A percentile compares a stretch with the other conserved stretches of the same genome.
Conservation (phyloP, 2,329 filamentous ascomycete genomes). For the Nannizzia gypsea region DNA sequence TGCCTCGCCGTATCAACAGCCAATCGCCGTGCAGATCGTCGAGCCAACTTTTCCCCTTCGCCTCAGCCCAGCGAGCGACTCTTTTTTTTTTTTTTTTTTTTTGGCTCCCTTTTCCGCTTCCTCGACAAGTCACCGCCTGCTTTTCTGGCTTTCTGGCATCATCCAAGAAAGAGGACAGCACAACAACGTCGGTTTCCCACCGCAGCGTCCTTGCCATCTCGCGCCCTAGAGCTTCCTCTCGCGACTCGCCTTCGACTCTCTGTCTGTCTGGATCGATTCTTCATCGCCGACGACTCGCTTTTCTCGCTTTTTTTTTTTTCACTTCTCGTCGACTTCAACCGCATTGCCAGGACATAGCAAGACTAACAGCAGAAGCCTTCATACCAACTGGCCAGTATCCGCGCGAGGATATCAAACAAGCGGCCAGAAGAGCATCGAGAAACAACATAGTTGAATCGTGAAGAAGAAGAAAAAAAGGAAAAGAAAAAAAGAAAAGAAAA, state of each 20-base stretch:
- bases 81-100: neutral
- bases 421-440: neutral
- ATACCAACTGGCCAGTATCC: neutral
- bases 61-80: neutral
- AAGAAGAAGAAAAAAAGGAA: neutral
- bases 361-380: neutral
- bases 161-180: too few species aligned
- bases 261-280: too few species aligned
- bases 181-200: too few species aligned
- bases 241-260: too few species aligned
- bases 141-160: too few species aligned
- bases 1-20: neutral
- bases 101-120: neutral
- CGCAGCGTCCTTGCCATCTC: too few species aligned
- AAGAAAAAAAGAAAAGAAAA: neutral
- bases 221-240: too few species aligned
- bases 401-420: neutral
- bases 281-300: too few species aligned
- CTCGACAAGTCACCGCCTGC: neutral
- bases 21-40: constrained; percentile 5
- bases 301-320: neutral
- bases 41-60: neutral
- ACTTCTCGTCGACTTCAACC: neutral
- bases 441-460: too few species aligned
- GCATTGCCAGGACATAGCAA: neutral